A percentile compares a stretch with the other conserved stretches of the same genome.
These are phyloP conservation scores for Tricholoma bakamatsutake DNA, from an alignment of 768 basidiomycete species.

Conservation along the genomic window DNA sequence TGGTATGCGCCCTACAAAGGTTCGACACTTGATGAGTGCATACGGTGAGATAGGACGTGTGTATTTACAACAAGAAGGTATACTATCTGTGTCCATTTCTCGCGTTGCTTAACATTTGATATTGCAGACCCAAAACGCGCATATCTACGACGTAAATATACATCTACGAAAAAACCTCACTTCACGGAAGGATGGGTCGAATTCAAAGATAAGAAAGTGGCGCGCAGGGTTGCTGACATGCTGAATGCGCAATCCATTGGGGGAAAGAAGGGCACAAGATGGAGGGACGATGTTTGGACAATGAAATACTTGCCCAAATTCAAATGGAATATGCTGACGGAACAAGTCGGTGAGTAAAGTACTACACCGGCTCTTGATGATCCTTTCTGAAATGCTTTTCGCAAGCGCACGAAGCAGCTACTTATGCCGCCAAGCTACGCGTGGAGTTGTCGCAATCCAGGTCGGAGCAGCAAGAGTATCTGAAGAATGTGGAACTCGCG, in stretches of 20 bases:
- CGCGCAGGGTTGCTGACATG: constrained; percentile 88
- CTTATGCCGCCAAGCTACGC: constrained; percentile 84
- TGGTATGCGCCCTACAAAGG: constrained; percentile 95
- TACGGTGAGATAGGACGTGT: constrained; percentile 91
- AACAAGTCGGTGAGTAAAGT: constrained; percentile 83
- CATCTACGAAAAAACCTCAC: constrained; percentile 77
- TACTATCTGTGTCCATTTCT: constrained; percentile 10
- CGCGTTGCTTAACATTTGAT: neutral
- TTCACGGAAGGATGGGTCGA: constrained; percentile 99
- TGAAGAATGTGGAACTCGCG: constrained; percentile 91
- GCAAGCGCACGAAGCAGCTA: constrained; percentile 87
- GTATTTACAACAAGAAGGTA: constrained; percentile 91
- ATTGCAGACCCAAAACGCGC: constrained; percentile 76
- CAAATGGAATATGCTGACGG: constrained; percentile 98
- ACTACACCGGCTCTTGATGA: neutral
- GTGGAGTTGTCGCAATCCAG: constrained; percentile 85
- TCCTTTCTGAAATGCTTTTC: neutral
- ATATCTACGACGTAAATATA: constrained; percentile 76
- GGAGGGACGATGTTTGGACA: constrained; percentile 98
- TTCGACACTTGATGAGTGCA: constrained; percentile 85
- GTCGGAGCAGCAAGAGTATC: constrained; percentile 87
- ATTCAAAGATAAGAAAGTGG: constrained; percentile 90
- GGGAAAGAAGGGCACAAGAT: constrained; percentile 83
- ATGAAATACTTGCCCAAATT: constrained; percentile 98
- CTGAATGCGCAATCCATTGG: constrained; percentile 95